Base-by-base conservation (phyloP, 2,329 filamentous ascomycete genomes). In the Sporothrix protearum region DNA sequence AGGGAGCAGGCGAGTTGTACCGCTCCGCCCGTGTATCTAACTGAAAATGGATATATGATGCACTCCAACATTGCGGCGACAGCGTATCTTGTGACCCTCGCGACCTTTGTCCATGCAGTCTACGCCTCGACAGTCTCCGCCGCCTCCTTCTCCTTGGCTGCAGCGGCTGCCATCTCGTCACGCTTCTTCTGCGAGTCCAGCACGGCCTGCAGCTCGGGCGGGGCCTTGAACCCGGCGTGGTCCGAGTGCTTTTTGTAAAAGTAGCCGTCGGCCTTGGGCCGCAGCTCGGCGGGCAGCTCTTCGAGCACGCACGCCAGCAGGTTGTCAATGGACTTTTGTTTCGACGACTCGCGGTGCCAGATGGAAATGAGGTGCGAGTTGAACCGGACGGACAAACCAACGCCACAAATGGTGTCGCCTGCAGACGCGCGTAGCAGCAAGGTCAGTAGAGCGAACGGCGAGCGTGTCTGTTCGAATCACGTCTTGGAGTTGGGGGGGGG, bases 181-280 rank as follows among this genome's bases (percentile, higher is more conserved):
- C 82, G 80, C 36, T 81, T 81, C 77, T 84, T 84, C 77, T 86
- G 86, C 25, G 86, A 88, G 77, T 88, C 86, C 6, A 88, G 77
- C 47, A 88, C 85, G 61, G 83, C 84, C 79, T 87, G 84, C 71
- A 88, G 81, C 81, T 86, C 86, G 3, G 87, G 85, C 19, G 88
- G 87, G 0, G 85, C 86, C 77, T 91, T 89, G 83, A 94, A 97
- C 16, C 92, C 92, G 71, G 90, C 89, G 81, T 97, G 94, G 79
- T 97, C 93, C 57, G 89, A 88, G 83, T 98, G 95, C 80, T 91
- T 92, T 84, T 96, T 96, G 84, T 97, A 97, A 80, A 89, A 90
- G 82, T 92, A 94, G 79, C 88, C 88, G 73, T 90, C 88, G 63
- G 86, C 78, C 82, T 91, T 91, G 51, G 93, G 93, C 72, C 85